phyloP scores from a whole-genome alignment of 192 early-diverging fungal genomes.

The Gryganskiella cystojenkinii region DNA sequence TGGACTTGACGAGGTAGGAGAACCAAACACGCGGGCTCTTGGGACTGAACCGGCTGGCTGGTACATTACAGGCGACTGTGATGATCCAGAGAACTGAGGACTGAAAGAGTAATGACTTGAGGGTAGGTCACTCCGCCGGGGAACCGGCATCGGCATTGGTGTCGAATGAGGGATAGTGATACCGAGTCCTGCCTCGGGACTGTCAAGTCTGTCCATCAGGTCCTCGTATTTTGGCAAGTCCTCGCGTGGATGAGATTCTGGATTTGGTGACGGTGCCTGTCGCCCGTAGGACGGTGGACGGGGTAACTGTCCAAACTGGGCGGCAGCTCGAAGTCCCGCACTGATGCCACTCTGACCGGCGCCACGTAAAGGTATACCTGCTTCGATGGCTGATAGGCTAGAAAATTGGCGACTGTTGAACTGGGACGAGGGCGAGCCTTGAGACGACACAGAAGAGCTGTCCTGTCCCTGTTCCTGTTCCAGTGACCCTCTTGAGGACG shows the following conservation, averaged over 20 bases:
- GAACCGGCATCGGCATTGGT: constrained; percentile 20
- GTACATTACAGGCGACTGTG: constrained; percentile 16
- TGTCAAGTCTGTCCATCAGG: constrained; percentile 16
- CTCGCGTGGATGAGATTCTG: background rate
- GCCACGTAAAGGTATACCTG: background rate
- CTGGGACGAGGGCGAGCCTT: background rate
- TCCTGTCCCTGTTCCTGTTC: background rate
- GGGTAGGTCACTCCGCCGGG: background rate
- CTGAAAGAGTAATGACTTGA: background rate
- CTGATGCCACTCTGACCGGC: constrained; percentile 37
- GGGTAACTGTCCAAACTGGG: background rate
- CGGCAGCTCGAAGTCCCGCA: constrained; percentile 39
- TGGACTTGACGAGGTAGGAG: constrained; percentile 6
- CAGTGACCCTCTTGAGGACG: background rate
- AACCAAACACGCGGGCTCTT: constrained; percentile 6
- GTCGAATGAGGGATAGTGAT: constrained; percentile 25
- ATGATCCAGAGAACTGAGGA: constrained; percentile 5
- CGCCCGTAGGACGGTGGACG: constrained; percentile 34
- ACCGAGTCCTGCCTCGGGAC: constrained; percentile 8
- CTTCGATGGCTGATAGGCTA: background rate
- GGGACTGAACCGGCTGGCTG: constrained; percentile 5
- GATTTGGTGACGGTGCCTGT: background rate
- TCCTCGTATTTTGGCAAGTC: constrained; percentile 46
- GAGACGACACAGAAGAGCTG: constrained; percentile 3
- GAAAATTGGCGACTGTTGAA: no score